Conservation (phyloP, 768 basidiomycete species). For the Hydnum rufescens region DNA sequence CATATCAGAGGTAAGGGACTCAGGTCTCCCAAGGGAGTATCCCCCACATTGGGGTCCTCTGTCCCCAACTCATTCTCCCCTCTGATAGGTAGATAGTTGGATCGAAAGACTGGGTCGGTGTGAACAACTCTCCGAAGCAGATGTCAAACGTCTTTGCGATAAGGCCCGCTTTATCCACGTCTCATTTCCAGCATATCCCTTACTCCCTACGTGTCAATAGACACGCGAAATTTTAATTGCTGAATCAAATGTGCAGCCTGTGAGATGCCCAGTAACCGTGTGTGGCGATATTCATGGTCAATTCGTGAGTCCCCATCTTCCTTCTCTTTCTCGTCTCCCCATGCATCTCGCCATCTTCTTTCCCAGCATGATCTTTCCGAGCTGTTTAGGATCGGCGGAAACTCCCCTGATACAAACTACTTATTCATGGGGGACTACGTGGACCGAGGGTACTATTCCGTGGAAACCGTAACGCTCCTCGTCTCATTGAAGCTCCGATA, state of each 20-base stretch:
- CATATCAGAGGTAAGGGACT: no score
- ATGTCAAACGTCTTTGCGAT: constrained; percentile 97
- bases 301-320: constrained; percentile 53
- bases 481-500: constrained; percentile 96
- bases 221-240: constrained; percentile 97
- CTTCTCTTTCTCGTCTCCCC: constrained; percentile 8
- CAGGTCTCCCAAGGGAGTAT: no score
- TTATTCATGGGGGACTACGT: constrained; percentile 99
- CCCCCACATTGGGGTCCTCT: no score
- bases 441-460: constrained; percentile 96
- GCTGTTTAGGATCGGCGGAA: constrained; percentile 94
- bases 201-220: constrained; percentile 23
- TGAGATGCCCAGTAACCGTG: constrained; percentile 95
- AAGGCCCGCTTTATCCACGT: constrained; percentile 39
- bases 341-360: constrained; percentile 7
- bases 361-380: constrained; percentile 94
- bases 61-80: no score
- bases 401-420: constrained; percentile 98
- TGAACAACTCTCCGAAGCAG: constrained; percentile 86
- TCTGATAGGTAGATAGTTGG: constrained; percentile 96
- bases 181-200: constrained; percentile 13
- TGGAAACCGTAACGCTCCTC: constrained; percentile 94
- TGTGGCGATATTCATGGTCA: constrained; percentile 99
- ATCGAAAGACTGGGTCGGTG: constrained; percentile 92
- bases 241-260: constrained; percentile 97